phyloP scores from a whole-genome alignment of 768 basidiomycete species.

The Trametes cingulata region DNA sequence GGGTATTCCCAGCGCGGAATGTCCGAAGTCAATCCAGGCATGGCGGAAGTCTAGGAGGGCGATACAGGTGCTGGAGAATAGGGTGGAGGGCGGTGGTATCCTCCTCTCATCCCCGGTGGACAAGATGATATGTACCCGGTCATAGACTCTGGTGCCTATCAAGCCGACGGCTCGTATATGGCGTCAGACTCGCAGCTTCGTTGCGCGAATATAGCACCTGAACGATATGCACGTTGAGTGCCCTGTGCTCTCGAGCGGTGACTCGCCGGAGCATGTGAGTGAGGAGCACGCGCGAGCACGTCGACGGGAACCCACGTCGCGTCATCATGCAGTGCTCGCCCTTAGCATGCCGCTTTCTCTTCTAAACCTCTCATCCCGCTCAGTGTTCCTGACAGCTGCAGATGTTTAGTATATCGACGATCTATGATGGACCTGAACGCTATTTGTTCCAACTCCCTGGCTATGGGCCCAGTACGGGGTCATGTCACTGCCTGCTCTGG shows the following conservation, averaged over 20 bases:
- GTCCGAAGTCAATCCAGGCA: slow-evolving; percentile 5
- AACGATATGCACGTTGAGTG: not conserved
- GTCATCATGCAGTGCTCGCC: not conserved
- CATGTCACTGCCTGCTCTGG: too few species aligned
- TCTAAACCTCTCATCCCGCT: too few species aligned
- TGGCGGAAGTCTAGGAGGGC: not conserved
- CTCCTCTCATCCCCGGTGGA: not conserved
- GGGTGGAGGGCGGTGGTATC: not conserved
- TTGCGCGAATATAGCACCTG: not conserved
- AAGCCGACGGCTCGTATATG: not conserved
- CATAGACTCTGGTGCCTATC: not conserved
- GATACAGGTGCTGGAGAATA: not conserved
- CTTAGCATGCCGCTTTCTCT: too few species aligned
- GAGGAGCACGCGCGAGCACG: slow-evolving; percentile 10
- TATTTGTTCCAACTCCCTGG: too few species aligned
- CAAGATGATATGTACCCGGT: not conserved
- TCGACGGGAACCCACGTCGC: not conserved
- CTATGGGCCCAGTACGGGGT: too few species aligned
- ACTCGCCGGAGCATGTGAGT: not conserved
- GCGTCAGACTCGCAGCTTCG: slow-evolving; percentile 9
- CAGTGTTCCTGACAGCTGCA: too few species aligned
- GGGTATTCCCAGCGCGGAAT: slow-evolving; percentile 13
- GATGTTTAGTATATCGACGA: too few species aligned
- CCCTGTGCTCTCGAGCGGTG: not conserved
- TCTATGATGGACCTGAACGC: too few species aligned